Conservation (phyloP, 2,329 filamentous ascomycete species). For the Aspergillus transmontanensis region DNA sequence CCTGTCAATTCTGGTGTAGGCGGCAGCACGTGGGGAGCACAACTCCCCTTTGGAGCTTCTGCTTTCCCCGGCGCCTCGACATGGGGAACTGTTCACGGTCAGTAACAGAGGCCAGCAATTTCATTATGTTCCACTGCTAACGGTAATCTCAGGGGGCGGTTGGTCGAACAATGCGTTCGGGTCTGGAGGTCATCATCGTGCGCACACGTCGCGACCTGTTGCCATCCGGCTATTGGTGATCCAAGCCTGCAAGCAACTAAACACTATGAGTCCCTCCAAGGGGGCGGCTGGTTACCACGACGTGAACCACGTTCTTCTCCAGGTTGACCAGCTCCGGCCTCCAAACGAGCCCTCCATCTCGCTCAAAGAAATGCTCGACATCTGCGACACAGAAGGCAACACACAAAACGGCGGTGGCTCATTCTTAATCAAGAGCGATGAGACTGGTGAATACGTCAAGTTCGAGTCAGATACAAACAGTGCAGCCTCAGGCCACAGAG, state of each 20-base stretch:
- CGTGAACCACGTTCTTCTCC: slow-evolving; percentile 62
- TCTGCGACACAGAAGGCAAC: slow-evolving; percentile 91
- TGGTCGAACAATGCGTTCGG: slow-evolving; percentile 54
- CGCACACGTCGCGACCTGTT: slow-evolving; percentile 65
- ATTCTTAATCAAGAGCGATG: slow-evolving; percentile 69
- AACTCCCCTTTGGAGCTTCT: slow-evolving; percentile 41
- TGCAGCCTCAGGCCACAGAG: slow-evolving; percentile 45
- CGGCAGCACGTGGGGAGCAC: slow-evolving; percentile 37
- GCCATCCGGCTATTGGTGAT: slow-evolving; percentile 74
- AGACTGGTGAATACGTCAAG: slow-evolving; percentile 45
- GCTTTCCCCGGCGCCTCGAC: slow-evolving; percentile 39
- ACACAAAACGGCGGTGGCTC: slow-evolving; percentile 84
- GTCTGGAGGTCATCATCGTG: slow-evolving; percentile 48
- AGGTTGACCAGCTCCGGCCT: slow-evolving; percentile 67
- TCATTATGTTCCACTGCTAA: slow-evolving; percentile 18
- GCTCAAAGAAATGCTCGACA: slow-evolving; percentile 73
- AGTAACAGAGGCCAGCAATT: slow-evolving; percentile 18
- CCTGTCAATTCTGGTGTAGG: slow-evolving; percentile 33
- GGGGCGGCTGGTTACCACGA: slow-evolving; percentile 68
- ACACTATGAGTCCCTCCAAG: slow-evolving; percentile 42
- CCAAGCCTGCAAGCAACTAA: slow-evolving; percentile 71
- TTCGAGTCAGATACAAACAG: slow-evolving; percentile 57
- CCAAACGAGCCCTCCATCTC: slow-evolving; percentile 58
- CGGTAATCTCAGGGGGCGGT: slow-evolving; percentile 39
- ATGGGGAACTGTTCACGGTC: slow-evolving; percentile 43